These are phyloP conservation scores for Rhododendron molle DNA, from an alignment of 148 eudicot genomes.

Conservation along the genomic window DNA sequence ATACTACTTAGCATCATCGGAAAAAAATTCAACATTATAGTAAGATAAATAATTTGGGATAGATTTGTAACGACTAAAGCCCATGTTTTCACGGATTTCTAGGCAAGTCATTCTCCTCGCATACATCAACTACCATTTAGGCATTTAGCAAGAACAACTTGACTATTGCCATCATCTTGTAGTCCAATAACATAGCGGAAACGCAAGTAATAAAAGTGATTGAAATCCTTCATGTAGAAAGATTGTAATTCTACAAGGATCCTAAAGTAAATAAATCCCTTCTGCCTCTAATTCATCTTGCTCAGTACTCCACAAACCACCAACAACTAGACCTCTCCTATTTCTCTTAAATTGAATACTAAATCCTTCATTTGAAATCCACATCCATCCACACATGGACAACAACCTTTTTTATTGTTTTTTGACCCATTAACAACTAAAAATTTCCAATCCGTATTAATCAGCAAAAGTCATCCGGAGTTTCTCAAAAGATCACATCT, in stretches of 20 bases:
- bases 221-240: background rate
- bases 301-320: background rate
- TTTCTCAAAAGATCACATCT: background rate
- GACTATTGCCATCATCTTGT: too few species aligned
- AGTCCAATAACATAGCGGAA: background rate
- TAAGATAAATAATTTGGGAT: too few species aligned
- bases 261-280: background rate
- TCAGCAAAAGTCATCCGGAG: background rate
- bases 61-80: too few species aligned
- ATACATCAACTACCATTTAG: too few species aligned
- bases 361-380: background rate
- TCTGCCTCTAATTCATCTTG: background rate
- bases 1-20: background rate
- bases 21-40: too few species aligned
- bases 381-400: background rate
- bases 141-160: too few species aligned
- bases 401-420: background rate
- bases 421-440: background rate
- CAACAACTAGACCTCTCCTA: background rate
- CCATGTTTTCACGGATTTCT: too few species aligned
- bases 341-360: background rate
- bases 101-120: too few species aligned
- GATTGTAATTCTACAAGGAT: background rate
- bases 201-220: background rate
- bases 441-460: background rate